A percentile compares a stretch with the other conserved stretches of the same genome.
Evolutionary conservation across 2,329 filamentous ascomycete genomes (phyloP).

Genomic region (Penicillium oxalicum): DNA sequence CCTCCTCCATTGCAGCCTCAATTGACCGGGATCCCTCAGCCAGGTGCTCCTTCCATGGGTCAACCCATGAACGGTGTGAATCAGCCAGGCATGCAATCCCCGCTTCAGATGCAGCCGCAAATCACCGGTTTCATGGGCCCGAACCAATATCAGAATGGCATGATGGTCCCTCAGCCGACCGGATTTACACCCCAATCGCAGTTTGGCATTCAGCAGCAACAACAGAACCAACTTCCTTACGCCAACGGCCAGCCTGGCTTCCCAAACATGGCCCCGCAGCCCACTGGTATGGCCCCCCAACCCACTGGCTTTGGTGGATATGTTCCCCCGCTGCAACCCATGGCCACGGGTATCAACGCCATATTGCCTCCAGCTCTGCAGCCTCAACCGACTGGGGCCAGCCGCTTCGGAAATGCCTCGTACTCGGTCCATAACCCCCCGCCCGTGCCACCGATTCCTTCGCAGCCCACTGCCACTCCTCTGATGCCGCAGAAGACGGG

Average conservation of each 20-base stretch:
- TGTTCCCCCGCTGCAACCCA: conserved; percentile 46
- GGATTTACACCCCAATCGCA: conserved; percentile 42
- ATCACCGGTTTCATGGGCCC: conserved; percentile 54
- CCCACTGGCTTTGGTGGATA: conserved; percentile 49
- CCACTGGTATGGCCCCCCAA: conserved; percentile 37
- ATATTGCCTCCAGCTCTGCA: conserved; percentile 51
- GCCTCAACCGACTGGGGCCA: conserved; percentile 46
- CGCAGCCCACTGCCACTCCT: conserved; percentile 55
- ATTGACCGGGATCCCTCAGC: conserved; percentile 65
- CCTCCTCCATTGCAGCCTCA: conserved; percentile 75
- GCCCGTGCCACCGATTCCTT: conserved; percentile 52
- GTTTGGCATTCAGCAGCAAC: conserved; percentile 42
- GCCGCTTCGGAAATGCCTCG: conserved; percentile 43
- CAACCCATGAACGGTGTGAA: conserved; percentile 70
- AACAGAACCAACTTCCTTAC: conserved; percentile 26
- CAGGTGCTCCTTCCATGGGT: conserved; percentile 56
- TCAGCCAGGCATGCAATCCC: conserved; percentile 58
- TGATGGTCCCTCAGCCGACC: conserved; percentile 44
- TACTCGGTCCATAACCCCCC: conserved; percentile 48
- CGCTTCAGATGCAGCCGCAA: conserved; percentile 55
- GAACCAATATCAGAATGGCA: conserved; percentile 36
- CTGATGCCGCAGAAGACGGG: conserved; percentile 74
- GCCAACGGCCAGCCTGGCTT: conserved; percentile 28
- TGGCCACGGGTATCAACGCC: conserved; percentile 44
- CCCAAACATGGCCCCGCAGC: conserved; percentile 26